Evolutionary conservation across 305 asterid species (phyloP), one percentile per base, ranked within the genome.

Genomic region (Fraxinus sp.): DNA sequence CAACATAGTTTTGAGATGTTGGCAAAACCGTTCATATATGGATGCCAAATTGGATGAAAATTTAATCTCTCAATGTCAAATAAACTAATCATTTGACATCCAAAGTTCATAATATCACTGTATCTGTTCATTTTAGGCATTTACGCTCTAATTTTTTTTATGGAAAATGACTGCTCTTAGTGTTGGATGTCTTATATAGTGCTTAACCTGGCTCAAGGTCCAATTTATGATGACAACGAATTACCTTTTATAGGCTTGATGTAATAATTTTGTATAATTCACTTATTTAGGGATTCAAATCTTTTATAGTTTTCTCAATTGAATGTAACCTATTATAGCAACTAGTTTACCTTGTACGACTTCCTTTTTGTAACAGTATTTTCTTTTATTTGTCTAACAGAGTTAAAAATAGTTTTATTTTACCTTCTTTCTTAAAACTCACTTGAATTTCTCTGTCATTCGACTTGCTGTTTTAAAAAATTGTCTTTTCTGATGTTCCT

Each of bases 41-140:
- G 62, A 33, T 59, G 55, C 78, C 78, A 82, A 52, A 74, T 30
- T 79, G 80, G 81, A 74, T 49, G 24, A 5, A 64, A 35, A 28
- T 30, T 30, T 70, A 13, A 70, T 28, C 37, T 70, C 22, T 30
- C 41, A 70, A 70, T 30, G 18, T 10, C 36, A 11, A 68, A 68
- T 68, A 68, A 68, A 68, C 74, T 24, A 28, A 14, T 30, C 32
- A 70, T 30, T 70, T 70, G 10, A 70, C 37, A 32, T 70, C 37
- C 75, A 14, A 70, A 30, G 7, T 70, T 18, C 75, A 70, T 9
- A 3, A 7, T 14, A 32, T 70, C 16, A 11, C 39, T 70, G 76
- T 66, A 10, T 26, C 74, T 66, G 22, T 28, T 70, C 76, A 70
- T 70, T 64, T 24, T 64, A 20, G 33, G 75, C 41, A 70, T 32